Evolutionary conservation across 306 rosid species (phyloP), one percentile per base, ranked within the genome.

Genomic region (Hylodesmum podocarpum): DNA sequence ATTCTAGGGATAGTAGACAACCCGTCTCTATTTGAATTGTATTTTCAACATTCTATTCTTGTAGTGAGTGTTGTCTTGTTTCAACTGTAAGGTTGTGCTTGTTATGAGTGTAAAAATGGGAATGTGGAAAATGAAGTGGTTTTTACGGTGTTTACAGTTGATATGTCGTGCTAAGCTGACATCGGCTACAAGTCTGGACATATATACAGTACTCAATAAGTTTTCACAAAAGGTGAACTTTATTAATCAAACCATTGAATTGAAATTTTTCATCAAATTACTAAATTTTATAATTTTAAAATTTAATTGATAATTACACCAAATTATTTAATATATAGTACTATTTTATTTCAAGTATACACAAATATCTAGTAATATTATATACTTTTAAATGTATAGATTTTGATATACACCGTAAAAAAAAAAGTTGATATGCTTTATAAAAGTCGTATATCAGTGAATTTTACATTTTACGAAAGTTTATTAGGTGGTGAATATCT

Each of bases 31-130:
- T 37, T 72, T 54, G 47, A 28, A 33, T 47, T 83, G 78, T 61
- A 16, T 58, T 75, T 61, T 61, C n/a, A 10, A 83, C 47, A 54
- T 67, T 51, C 57, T 76, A 59, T 6, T 75, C 47, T 29, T 25
- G 72, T 34, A 8, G 5, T 18, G 46, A 7, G 54, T 73, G 83
- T 55, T 66, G 57, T 73, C 70, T 80, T 73, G 79, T 80, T 80
- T 80, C 75, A 80, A 73, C 84, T 41, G 29, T 4, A 53, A 55
- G 64, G 65, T 54, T 80, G 53, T 80, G 63, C 41, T 53, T 73
- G 53, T 18, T 21, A 4, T 5, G 14, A 64, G 65, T 49, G 80
- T 59, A 3, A 47, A 72, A 37, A 46, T 21, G 14, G 66, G 41
- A 39, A 37, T 37, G 53, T 59, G 55, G 22, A 49, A 61, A 61